Base-by-base conservation (phyloP, 805 yeast genomes). In the Metschnikowia cerradonensis region DNA sequence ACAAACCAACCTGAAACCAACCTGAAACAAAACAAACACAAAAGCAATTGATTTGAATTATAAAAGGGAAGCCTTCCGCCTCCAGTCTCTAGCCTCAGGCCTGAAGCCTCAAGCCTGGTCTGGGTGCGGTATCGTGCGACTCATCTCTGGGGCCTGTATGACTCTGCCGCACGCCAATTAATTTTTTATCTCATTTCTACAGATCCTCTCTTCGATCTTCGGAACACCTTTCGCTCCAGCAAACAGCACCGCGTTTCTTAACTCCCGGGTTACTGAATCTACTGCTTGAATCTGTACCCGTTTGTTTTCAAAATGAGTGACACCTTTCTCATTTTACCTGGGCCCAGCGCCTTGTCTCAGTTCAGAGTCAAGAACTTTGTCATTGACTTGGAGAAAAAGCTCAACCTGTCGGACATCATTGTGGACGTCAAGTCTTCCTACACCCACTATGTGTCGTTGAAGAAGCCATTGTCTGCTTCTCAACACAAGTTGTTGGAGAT, bases 291-390 rank as follows among this genome's bases (percentile, higher is more conserved):
- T 22, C 34, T 33, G 40, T 22, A 23, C 23, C 47, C 33, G 15
- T 35, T 13, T 23, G 22, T 44, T 20, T 23, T 11, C 37, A n/a
- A 23, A 39, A 59, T 59, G 63, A 57, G 60, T 22, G 57, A 53
- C 51, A 45, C 35, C 31, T 73, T 73, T 53, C 67, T 73, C 57
- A 61, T 72, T 54, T 76, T 90, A 58, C 86, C 96, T 42, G 99
- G 99, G 52, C 96, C 97, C 45, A 80, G 79, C 64, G 97, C 97
- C 55, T 77, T 90, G 65, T 91, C 98, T 47, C 80, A 80, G 46
- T 92, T 92, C 70, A 82, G 98, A 72, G 84, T 90, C 57, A 79
- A 83, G 54, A 86, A 79, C 59, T 75, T 91, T 71, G 75, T 82
- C 58, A 75, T 81, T 57, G 89, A 84, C 62, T 81, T 92, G 70